Percentiles rank a stretch among this genome's conserved stretches.
Evolutionary conservation across 2,329 filamentous ascomycete species (phyloP).

Genomic region (Nothomitra cinnamomea): DNA sequence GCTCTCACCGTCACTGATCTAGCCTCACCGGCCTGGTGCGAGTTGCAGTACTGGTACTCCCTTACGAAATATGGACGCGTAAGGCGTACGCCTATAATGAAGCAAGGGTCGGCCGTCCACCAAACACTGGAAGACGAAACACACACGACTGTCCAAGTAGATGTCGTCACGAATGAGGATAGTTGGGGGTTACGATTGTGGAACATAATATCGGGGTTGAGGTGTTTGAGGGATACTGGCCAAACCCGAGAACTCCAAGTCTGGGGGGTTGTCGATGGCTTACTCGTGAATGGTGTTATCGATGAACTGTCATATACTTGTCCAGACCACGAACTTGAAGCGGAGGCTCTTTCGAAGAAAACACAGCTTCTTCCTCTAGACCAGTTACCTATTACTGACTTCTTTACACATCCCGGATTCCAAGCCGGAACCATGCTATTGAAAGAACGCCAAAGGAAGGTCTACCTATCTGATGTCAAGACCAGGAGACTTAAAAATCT

Average conservation of each 20-base stretch:
- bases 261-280: slow-evolving; percentile 69
- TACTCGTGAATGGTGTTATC: slow-evolving; percentile 78
- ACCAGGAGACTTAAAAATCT: slow-evolving; percentile 51
- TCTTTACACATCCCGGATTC: slow-evolving; percentile 13
- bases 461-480: slow-evolving; percentile 84
- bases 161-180: slow-evolving; percentile 61
- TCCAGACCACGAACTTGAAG: slow-evolving; percentile 54
- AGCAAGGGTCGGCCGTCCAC: slow-evolving; percentile 62
- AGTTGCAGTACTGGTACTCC: slow-evolving; percentile 82
- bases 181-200: slow-evolving; percentile 67
- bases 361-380: slow-evolving; percentile 21
- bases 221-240: slow-evolving; percentile 53
- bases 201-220: slow-evolving; percentile 78
- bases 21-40: slow-evolving; percentile 84
- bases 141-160: slow-evolving; percentile 57
- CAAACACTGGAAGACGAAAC: slow-evolving; percentile 73
- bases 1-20: slow-evolving; percentile 78
- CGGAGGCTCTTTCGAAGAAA: slow-evolving; percentile 23
- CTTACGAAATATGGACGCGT: slow-evolving; percentile 63
- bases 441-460: slow-evolving; percentile 19
- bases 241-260: slow-evolving; percentile 63
- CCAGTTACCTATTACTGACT: slow-evolving; percentile 29
- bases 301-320: slow-evolving; percentile 68
- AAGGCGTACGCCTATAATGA: slow-evolving; percentile 67
- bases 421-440: slow-evolving; percentile 9